Base-by-base conservation (phyloP, 2,329 filamentous ascomycete genomes). In the Fusarium sp. region DNA sequence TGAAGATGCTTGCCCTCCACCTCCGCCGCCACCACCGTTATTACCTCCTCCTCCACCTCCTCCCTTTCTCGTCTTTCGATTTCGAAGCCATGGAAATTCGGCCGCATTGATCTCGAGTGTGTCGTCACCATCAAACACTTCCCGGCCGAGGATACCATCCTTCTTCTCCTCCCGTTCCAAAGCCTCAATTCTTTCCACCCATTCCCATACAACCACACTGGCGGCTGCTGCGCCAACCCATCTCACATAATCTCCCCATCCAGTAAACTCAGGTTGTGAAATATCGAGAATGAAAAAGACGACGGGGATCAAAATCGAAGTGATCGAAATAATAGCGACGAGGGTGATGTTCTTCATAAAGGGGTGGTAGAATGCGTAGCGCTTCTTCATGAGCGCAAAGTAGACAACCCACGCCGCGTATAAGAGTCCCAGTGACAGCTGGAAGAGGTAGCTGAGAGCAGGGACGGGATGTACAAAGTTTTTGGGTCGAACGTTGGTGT, bases 131-230 rank as follows among this genome's bases (percentile, higher is more conserved):
- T 98, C 95, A 79, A 97, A 98, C 0, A 98, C 91, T 79, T 98
- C 95, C 72, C 95, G 88, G 5, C 95, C 95, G 2, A 98, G 84
- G 64, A 98, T 97, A 1, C 95, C 95, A 77, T 97, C 95, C 83
- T 97, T 97, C 83, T 95, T 94, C 81, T 98, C 95, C 81, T 98
- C 95, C 75, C 95, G 90, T 84, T 98, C 95, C 70, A 98, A 83
- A 0, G 95, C 94, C 81, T 98, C 95, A 58, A 98, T 98, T 29
- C 95, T 90, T 82, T 98, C 95, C 4, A 98, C 95, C 95, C 95
- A 98, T 82, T 98, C 95, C 95, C 95, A 98, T 3, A 98, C 95
- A 24, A 98, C 94, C n/a, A 98, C 95, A 83, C 94, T 97, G 31
- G 95, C 95, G 2, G 95, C 95, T 0, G 95, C 95, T 1, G 95